Percentiles rank a stretch among this genome's conserved stretches.
These are phyloP conservation scores for Cladophialophora exuberans DNA, from an alignment of 2,329 filamentous ascomycete genomes.

Conservation along the genomic window DNA sequence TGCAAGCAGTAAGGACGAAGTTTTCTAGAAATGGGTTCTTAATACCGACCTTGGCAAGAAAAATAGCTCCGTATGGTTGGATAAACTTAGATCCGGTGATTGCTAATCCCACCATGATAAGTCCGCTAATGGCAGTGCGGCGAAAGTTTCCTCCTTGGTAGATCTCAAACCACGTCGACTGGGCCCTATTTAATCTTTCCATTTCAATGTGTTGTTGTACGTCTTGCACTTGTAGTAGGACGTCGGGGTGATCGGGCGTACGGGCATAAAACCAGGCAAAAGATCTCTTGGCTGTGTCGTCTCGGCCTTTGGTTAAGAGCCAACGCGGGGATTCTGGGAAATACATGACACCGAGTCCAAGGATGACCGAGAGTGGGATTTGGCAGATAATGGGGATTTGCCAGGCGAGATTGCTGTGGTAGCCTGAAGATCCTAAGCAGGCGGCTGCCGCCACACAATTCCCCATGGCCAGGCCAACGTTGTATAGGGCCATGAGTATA, in stretches of 20 bases:
- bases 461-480: constrained; percentile 33
- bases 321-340: constrained; percentile 51
- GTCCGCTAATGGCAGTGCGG: constrained; percentile 31
- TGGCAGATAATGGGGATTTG: constrained; percentile 39
- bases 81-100: constrained; percentile 35
- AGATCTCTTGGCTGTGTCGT: constrained; percentile 45
- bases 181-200: constrained; percentile 24
- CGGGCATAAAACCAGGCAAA: constrained; percentile 34
- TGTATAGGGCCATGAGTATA: constrained; percentile 44
- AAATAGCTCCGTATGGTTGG: constrained; percentile 15
- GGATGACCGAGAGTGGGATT: constrained; percentile 35
- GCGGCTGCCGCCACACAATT: constrained; percentile 36
- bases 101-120: constrained; percentile 36
- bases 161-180: constrained; percentile 33
- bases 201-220: constrained; percentile 33
- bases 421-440: constrained; percentile 34
- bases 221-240: constrained; percentile 35
- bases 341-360: constrained; percentile 45
- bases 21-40: constrained; percentile 25
- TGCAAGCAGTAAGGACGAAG: constrained; percentile 11
- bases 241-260: constrained; percentile 25
- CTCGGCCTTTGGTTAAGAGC: constrained; percentile 49
- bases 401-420: constrained; percentile 38
- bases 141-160: constrained; percentile 32
- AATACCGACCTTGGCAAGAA: constrained; percentile 31